Base-by-base conservation (phyloP, 352 stramenopile genomes). In the Vaucheria bursata region DNA sequence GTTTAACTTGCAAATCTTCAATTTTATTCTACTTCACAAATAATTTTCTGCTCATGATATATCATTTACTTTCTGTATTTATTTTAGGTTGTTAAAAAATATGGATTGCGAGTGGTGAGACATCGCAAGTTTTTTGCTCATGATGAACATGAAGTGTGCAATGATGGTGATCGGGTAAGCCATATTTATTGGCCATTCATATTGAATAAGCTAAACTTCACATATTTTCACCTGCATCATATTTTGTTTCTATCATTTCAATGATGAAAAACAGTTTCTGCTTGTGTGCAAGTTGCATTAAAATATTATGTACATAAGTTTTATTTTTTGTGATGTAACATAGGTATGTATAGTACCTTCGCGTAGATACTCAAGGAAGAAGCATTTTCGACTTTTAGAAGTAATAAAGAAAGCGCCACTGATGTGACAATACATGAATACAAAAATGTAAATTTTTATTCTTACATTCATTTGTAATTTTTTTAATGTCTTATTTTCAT, bases 381-480 rank as follows among this genome's bases (percentile, higher is more conserved):
- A 69, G 59, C 59, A 69, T 29, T 69, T 69, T 29, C 6, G 18
- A 38, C 18, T 69, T 6, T 29, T 69, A 29, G 59, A 69, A 29
- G 18, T 69, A 4, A 18, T 69, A 18, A 69, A 69, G 59, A 69
- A 69, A 38, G 59, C 59, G 59, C 59, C 59, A 29, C 59, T 38
- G 59, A 18, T 59, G 45, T 59, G 45, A 59, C 45, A 59, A n/a
- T n/a, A n/a, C n/a, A n/a, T n/a, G n/a, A n/a, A n/a, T n/a, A n/a
- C n/a, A n/a, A n/a, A n/a, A n/a, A n/a, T n/a, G n/a, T n/a, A n/a
- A n/a, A n/a, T n/a, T n/a, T n/a, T n/a, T n/a, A n/a, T n/a, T n/a
- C n/a, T n/a, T n/a, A n/a, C n/a, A n/a, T n/a, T n/a, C n/a, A n/a
- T n/a, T n/a, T n/a, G n/a, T n/a, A n/a, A n/a, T n/a, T n/a, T n/a